These are phyloP conservation scores for Nannochloris sp. DNA, from an alignment of 139 green algal genomes.

Conservation along the genomic window DNA sequence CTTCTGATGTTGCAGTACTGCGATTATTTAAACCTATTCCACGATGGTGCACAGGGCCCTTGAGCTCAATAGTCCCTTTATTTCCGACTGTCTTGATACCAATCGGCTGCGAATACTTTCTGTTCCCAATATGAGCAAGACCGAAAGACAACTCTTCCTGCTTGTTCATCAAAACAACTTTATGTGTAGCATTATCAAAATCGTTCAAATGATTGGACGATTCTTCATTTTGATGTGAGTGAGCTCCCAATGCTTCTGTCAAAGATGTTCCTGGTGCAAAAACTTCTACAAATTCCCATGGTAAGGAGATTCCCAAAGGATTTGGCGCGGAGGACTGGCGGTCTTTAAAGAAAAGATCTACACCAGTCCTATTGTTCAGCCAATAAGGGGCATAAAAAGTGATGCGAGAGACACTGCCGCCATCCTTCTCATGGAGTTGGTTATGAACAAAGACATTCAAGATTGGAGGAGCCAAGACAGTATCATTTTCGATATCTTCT, in stretches of 20 bases:
- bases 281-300: constrained; percentile 33
- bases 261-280: constrained; percentile 31
- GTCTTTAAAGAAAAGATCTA: constrained; percentile 67
- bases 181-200: constrained; percentile 5
- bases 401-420: constrained; percentile 25
- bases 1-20: no score
- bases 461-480: constrained; percentile 23
- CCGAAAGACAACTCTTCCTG: constrained; percentile 42
- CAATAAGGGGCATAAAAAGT: constrained; percentile 58
- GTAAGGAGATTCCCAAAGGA: constrained; percentile 21
- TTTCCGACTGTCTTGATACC: constrained; percentile 42
- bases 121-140: constrained; percentile 19
- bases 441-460: constrained; percentile 54
- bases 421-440: constrained; percentile 22
- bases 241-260: constrained; percentile 10
- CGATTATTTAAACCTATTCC: no score
- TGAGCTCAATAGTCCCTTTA: constrained; percentile 11
- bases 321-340: constrained; percentile 11
- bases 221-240: background rate
- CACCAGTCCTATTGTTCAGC: constrained; percentile 73
- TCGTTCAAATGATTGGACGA: background rate
- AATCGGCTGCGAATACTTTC: constrained; percentile 22
- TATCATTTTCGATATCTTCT: no score
- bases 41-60: background rate
- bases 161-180: constrained; percentile 61